Base-by-base conservation (phyloP, 805 yeast species). In the Suhomyces tanzawaensis region DNA sequence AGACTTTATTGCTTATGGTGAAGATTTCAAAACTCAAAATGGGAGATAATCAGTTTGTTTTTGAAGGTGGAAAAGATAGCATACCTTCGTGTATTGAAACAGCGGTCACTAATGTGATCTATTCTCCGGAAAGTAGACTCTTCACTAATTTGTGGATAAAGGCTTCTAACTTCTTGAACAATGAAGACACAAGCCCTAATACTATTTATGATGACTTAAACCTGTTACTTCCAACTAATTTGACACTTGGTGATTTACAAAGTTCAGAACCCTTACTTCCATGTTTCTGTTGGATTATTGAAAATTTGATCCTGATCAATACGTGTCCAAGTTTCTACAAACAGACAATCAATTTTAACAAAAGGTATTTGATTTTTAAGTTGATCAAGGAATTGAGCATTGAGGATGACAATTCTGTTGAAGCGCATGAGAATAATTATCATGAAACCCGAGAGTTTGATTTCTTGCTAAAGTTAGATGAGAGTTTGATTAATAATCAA, bases 221-320 rank as follows among this genome's bases (percentile, higher is more conserved):
- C 32, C 47, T 47, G 34, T 50, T 69, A 19, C 49, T 69, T 32
- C 74, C 74, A 0, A 39, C 37, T 2, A 40, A 47, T 12, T 37
- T 69, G 13, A 47, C 47, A 3, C 37, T 46, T 4, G 34, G 47
- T 2, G 71, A 64, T 32, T 55, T 68, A 32, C 45, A 40, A 19
- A 45, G 42, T 44, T 45, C 58, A 41, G 69, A 71, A 37, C 72
- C 81, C 0, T 63, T 86, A 34, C 77, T 88, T 4, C 93, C 95
- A 2, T 90, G 96, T 53, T 77, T 88, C 42, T 97, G 97, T 8
- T 91, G 98, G 98, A 69, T 88, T 35, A 68, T 84, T 17, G 91
- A 85, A 49, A 79, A 95, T 44, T 64, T 91, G 45, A 56, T 89
- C 38, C 95, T 86, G 52, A 49, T 62, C 8, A 65, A 64, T 43